phyloP scores from a whole-genome alignment of 2,329 filamentous ascomycete species.

The Aspergillus uvarum region DNA sequence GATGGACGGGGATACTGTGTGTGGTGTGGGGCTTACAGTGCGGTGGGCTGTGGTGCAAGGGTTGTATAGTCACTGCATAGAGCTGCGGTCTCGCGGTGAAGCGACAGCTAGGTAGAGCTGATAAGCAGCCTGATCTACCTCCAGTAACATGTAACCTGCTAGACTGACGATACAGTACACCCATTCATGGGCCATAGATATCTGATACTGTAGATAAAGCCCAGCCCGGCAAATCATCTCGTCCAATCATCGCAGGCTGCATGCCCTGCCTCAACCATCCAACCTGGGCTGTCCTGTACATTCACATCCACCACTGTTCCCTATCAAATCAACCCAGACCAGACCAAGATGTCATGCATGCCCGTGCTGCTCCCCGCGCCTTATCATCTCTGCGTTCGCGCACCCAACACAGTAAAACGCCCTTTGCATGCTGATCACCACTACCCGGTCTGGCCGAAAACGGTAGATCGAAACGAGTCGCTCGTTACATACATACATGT shows the following conservation, averaged over 20 bases:
- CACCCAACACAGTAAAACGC: slow-evolving; percentile 21
- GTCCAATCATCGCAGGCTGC: no score
- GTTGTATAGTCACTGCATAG: no score
- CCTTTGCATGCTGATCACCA: background rate
- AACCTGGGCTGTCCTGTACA: no score
- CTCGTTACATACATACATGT: background rate
- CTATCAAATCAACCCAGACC: background rate
- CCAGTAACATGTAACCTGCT: no score
- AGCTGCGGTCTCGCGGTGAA: background rate
- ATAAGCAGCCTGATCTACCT: no score
- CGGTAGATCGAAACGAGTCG: background rate
- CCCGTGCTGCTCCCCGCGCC: background rate
- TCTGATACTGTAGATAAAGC: background rate
- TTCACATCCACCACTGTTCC: background rate
- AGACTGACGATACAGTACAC: no score
- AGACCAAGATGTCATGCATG: background rate
- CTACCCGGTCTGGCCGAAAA: background rate
- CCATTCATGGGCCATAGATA: no score
- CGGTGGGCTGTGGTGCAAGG: no score
- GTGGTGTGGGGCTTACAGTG: no score
- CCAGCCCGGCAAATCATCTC: background rate
- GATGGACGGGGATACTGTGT: no score
- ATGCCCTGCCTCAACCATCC: no score
- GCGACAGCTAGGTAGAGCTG: no score
- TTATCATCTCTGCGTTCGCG: slow-evolving; percentile 20